phyloP scores from a whole-genome alignment of 495 filamentous ascomycete genomes.

The Cairneyella variabilis region DNA sequence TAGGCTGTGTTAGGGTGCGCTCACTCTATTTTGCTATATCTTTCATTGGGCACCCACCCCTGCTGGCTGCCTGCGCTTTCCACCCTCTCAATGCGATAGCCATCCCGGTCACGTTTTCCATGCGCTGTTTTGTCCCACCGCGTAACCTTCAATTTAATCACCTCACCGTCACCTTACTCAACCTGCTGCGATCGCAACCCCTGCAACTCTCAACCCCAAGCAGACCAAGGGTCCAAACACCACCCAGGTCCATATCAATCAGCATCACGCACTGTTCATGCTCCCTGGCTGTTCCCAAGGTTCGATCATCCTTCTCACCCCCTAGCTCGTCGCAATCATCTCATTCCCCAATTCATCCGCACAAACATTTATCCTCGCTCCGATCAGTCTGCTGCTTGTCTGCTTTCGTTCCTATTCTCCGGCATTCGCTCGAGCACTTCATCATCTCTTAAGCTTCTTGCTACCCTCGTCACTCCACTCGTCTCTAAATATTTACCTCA shows the following conservation, averaged over 20 bases:
- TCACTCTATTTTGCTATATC: too few relatives aligned
- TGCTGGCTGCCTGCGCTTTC: background rate
- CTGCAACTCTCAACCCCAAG: too few relatives aligned
- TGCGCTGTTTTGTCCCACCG: constrained; percentile 16
- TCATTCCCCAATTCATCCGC: too few relatives aligned
- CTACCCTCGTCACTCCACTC: constrained; percentile 25
- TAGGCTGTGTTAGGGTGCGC: too few relatives aligned
- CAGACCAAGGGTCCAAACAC: too few relatives aligned
- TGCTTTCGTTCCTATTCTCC: constrained; percentile 17
- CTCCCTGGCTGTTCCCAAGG: too few relatives aligned
- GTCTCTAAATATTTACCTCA: background rate
- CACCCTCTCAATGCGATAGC: constrained; percentile 10
- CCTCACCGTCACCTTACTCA: background rate
- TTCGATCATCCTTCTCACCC: too few relatives aligned
- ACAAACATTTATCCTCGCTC: constrained; percentile 23
- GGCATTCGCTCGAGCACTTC: constrained; percentile 3
- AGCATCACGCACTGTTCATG: too few relatives aligned
- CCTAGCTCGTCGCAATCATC: too few relatives aligned
- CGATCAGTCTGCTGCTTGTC: constrained; percentile 22
- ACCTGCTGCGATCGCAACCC: background rate
- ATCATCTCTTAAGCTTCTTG: constrained; percentile 20
- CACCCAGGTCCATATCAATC: too few relatives aligned
- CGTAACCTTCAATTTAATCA: constrained; percentile 6
- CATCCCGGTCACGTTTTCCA: constrained; percentile 26
- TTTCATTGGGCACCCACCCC: constrained; percentile 11